A percentile compares a stretch with the other conserved stretches of the same genome.
Evolutionary conservation across 2,329 filamentous ascomycete genomes (phyloP).

Genomic region (Catunica adiposa): DNA sequence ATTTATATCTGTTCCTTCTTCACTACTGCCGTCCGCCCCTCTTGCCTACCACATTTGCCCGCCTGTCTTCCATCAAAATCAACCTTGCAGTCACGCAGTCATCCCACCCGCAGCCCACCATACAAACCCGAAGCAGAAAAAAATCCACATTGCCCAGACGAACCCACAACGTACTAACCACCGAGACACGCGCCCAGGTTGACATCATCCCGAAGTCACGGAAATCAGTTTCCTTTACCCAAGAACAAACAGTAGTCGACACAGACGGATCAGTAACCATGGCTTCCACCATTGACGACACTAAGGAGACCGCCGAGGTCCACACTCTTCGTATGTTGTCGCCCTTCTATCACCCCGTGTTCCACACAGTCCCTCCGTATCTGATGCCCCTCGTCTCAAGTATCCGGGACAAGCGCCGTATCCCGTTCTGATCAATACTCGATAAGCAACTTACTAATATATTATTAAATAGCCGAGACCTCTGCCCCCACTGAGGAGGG

Average conservation of each 20-base stretch:
- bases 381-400: neutral
- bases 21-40: neutral
- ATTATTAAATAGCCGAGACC: neutral
- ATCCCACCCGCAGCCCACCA: neutral
- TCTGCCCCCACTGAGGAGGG: constrained; percentile 40
- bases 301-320: constrained; percentile 62
- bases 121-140: neutral
- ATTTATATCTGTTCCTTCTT: neutral
- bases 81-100: neutral
- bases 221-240: constrained; percentile 88
- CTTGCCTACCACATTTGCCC: neutral
- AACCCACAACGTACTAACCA: neutral
- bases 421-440: neutral
- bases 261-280: constrained; percentile 72
- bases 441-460: neutral
- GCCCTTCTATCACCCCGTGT: neutral
- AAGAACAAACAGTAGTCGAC: constrained; percentile 75
- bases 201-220: constrained; percentile 41
- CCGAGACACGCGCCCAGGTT: constrained; percentile 5
- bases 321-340: constrained; percentile 55
- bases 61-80: too few species aligned
- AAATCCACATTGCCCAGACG: neutral
- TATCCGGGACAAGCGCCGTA: neutral
- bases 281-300: constrained; percentile 54
- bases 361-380: neutral